Conservation (phyloP, 2,329 filamentous ascomycete genomes). For the Pseudogymnoascus sp. region DNA sequence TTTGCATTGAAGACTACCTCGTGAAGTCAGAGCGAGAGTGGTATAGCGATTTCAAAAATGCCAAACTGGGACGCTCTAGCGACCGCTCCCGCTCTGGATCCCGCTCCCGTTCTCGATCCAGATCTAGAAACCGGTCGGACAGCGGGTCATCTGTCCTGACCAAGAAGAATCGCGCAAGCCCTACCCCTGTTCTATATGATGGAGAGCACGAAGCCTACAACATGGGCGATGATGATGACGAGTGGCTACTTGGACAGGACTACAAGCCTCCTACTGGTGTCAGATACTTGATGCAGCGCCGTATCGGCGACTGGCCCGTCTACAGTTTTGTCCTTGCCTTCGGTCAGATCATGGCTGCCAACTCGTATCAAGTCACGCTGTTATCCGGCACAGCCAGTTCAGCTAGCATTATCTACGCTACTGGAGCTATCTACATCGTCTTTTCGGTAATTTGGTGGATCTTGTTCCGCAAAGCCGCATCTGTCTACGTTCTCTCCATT, state of each 20-base stretch:
- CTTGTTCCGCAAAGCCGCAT: constrained; percentile 50
- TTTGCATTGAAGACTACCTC: constrained; percentile 60
- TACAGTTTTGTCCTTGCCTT: constrained; percentile 54
- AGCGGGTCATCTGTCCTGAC: background rate
- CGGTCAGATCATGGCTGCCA: constrained; percentile 57
- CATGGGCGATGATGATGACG: constrained; percentile 35
- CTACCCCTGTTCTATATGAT: background rate
- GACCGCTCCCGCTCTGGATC: constrained; percentile 6
- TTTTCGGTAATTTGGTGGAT: constrained; percentile 57
- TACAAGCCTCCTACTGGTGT: constrained; percentile 51
- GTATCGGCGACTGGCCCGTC: constrained; percentile 56
- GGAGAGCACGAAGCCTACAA: background rate
- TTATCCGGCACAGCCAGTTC: constrained; percentile 56
- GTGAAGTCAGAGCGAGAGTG: constrained; percentile 60
- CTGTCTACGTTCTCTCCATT: constrained; percentile 49
- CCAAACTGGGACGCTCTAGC: constrained; percentile 41
- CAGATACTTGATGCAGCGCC: constrained; percentile 46
- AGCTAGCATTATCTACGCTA: constrained; percentile 51
- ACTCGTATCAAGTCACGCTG: constrained; percentile 63
- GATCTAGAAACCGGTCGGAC: background rate
- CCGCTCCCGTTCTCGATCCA: background rate
- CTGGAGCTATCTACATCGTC: constrained; percentile 51
- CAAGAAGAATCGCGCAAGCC: background rate
- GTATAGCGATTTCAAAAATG: constrained; percentile 53
- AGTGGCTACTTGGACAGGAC: constrained; percentile 45